These are phyloP conservation scores for Naegleria gruberi DNA, from an alignment of 208 protist genomes.

Conservation along the genomic window DNA sequence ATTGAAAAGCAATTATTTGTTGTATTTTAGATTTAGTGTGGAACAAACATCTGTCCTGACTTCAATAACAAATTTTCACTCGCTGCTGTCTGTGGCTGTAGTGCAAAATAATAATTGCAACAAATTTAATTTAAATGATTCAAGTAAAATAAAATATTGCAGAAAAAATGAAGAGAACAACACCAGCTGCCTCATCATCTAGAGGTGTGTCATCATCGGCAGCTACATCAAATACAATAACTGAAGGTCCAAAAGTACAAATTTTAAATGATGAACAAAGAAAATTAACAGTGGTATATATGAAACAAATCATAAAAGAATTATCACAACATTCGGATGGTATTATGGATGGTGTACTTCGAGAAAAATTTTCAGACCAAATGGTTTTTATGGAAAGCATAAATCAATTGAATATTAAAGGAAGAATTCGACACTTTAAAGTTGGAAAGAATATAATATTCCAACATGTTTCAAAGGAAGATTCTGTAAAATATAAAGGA, in stretches of 20 bases:
- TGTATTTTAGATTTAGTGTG: too few species aligned
- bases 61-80: too few species aligned
- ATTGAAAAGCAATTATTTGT: too few species aligned
- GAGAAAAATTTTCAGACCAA: background rate
- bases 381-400: background rate
- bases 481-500: conserved; percentile 29
- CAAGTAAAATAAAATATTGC: too few species aligned
- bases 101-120: too few species aligned
- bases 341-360: background rate
- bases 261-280: background rate
- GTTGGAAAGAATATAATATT: background rate
- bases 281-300: background rate
- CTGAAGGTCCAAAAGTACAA: background rate
- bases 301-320: background rate
- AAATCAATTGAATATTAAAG: background rate
- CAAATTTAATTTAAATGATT: too few species aligned
- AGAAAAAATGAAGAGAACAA: background rate
- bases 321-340: background rate
- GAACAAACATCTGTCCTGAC: too few species aligned
- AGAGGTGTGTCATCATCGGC: background rate
- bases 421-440: background rate
- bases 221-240: background rate
- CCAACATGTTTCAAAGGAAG: conserved; percentile 6
- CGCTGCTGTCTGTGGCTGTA: too few species aligned
- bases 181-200: background rate